Evolutionary conservation across 306 rosid genomes (phyloP), one percentile per base, ranked within the genome.

Genomic region (Carpinus viminea): DNA sequence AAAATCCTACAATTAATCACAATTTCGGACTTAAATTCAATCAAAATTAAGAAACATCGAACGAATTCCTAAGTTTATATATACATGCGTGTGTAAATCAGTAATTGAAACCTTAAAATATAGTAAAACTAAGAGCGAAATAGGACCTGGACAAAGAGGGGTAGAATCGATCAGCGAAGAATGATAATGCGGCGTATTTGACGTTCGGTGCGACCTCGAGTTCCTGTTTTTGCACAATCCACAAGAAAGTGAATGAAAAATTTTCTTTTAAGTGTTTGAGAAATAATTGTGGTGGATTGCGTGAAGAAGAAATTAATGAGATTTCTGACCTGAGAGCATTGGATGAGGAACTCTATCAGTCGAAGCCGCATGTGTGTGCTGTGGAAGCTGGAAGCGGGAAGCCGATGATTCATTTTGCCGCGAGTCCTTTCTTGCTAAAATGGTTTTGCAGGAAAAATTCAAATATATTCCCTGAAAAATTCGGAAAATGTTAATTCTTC

Each of bases 171-270:
- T 92, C 94, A 17, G 83, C 83, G 79, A 41, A 41, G 45, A 41
- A 5, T 36, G 97, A 89, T 24, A 92, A 70, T 12, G 95, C 97
- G 0, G 97, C 79, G 84, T 90, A 94, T 62, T 94, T 94, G 60
- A 92, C 94, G 26, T 83, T 48, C 13, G 92, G 91, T 62, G 81
- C 4, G 69, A 88, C 85, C 51, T 86, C 81, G 21, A 92, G 88
- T 52, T 78, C 69, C 97, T 76, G 7, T 56, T 76, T 64, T 47
- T 17, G 18, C 1, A 43, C 31, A 70, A 50, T 17, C 26, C 36
- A 50, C 12, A 41, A 52, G 3, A 60, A 81, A 72, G 53, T 12
- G 45, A 74, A 21, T 17, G 11, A 12, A 31, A 51, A 51, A 12
- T 53, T 53, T 17, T 2, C 36, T 6, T 57, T 57, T 4, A 21